These are phyloP conservation scores for Ophiostoma sp. DNA, from an alignment of 2,329 filamentous ascomycete genomes.

Conservation along the genomic window DNA sequence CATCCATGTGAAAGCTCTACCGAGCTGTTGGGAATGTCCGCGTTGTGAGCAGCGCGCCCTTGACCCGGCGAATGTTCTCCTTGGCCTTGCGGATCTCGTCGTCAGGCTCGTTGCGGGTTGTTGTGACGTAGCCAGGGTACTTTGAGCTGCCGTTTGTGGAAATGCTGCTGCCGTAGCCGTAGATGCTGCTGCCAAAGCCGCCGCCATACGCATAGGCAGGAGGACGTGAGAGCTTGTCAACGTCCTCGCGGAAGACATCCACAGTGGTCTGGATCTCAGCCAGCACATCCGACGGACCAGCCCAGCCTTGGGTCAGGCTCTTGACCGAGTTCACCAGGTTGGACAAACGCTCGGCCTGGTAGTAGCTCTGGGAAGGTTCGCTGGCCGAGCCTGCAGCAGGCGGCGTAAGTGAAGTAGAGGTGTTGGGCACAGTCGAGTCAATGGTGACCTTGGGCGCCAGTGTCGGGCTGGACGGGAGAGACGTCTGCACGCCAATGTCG, in stretches of 20 bases:
- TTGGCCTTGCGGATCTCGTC: constrained; percentile 74
- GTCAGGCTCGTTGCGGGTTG: constrained; percentile 54
- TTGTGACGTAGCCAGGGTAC: constrained; percentile 45
- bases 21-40: constrained; percentile 65
- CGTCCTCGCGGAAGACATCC: constrained; percentile 63
- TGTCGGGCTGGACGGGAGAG: constrained; percentile 48
- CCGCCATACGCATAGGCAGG: constrained; percentile 38
- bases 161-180: constrained; percentile 41
- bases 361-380: not conserved
- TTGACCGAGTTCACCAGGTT: constrained; percentile 30
- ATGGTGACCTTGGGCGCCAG: constrained; percentile 16
- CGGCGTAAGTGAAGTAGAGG: not conserved
- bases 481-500: constrained; percentile 78
- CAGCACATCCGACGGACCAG: constrained; percentile 20
- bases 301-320: constrained; percentile 21
- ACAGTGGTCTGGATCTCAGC: constrained; percentile 53
- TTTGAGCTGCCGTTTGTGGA: constrained; percentile 40
- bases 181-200: constrained; percentile 29
- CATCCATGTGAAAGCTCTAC: constrained; percentile 17
- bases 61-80: constrained; percentile 74
- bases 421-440: constrained; percentile 20
- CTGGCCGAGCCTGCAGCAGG: not conserved
- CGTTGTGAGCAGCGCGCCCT: constrained; percentile 74
- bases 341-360: constrained; percentile 22
- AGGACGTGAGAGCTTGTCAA: constrained; percentile 56